These are phyloP conservation scores for Arabidopsis arenosa DNA, from an alignment of 345 rosid genomes.

Conservation along the genomic window DNA sequence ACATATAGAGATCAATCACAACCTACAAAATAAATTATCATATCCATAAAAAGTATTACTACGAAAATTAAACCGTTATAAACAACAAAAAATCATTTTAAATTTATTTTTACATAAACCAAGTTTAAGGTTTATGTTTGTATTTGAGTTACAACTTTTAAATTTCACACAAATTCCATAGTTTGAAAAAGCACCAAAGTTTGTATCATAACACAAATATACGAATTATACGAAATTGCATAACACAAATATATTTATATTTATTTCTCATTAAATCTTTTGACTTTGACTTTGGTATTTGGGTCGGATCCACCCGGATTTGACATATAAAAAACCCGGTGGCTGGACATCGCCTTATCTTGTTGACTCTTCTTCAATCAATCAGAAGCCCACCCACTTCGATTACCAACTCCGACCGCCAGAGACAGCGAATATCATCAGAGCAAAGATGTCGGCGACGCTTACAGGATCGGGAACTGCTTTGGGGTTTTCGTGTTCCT, in stretches of 20 bases:
- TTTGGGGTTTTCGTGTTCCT: slow-evolving; percentile 55
- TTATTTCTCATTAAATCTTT: background rate
- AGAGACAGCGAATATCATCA: slow-evolving; percentile 21
- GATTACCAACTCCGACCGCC: slow-evolving; percentile 34
- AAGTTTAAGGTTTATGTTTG: background rate
- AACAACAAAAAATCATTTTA: background rate
- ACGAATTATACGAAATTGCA: too few species aligned
- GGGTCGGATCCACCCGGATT: slow-evolving; percentile 33
- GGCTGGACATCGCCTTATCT: slow-evolving; percentile 43
- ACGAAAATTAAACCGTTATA: background rate
- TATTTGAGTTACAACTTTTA: too few species aligned
- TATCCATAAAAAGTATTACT: background rate
- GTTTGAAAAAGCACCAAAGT: too few species aligned
- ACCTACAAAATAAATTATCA: background rate
- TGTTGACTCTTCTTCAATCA: slow-evolving; percentile 41
- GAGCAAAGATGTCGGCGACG: slow-evolving; percentile 52
- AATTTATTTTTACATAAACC: background rate
- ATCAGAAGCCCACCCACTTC: background rate
- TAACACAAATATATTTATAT: too few species aligned
- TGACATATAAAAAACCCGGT: slow-evolving; percentile 21
- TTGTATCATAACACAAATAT: too few species aligned
- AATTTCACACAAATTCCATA: too few species aligned
- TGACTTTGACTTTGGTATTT: background rate
- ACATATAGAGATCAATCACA: background rate
- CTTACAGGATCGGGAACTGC: slow-evolving; percentile 58